Conservation (phyloP, 108 stramenopile species). For the Cyclotella distinguenda region DNA sequence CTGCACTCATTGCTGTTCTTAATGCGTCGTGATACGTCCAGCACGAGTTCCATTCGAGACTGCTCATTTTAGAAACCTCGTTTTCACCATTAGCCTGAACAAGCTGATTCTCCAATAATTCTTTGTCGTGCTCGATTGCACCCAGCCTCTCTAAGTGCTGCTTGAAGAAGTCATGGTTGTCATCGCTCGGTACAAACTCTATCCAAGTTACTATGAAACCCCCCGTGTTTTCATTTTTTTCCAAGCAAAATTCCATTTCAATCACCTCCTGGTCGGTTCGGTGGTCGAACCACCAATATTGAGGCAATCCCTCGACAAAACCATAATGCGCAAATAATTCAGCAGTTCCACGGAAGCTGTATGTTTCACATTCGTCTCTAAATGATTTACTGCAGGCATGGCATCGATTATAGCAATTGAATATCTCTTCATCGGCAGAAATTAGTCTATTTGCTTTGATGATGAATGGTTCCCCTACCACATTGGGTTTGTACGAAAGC, state of each 20-base stretch:
- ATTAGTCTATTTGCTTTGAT: slow-evolving; percentile 38
- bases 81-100: slow-evolving; percentile 1
- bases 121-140: not conserved
- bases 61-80: not conserved
- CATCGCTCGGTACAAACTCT: not conserved
- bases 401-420: slow-evolving; percentile 50
- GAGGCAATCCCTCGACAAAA: slow-evolving; percentile 42
- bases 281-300: slow-evolving; percentile 39
- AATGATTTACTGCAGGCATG: slow-evolving; percentile 24
- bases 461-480: slow-evolving; percentile 23
- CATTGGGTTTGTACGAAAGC: slow-evolving; percentile 30
- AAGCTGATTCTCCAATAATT: not conserved
- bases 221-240: not conserved
- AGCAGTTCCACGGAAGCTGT: slow-evolving; percentile 19
- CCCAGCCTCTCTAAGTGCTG: slow-evolving; percentile 3
- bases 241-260: slow-evolving; percentile 22
- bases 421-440: slow-evolving; percentile 37
- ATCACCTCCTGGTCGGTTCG: slow-evolving; percentile 3
- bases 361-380: slow-evolving; percentile 35
- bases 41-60: slow-evolving; percentile 2
- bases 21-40: slow-evolving; percentile 6
- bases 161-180: not conserved
- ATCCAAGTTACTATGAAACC: not conserved
- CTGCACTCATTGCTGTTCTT: not conserved
- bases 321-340: slow-evolving; percentile 46